Evolutionary conservation across 352 stramenopile genomes (phyloP).

Genomic region (Achlya hypogyna): DNA sequence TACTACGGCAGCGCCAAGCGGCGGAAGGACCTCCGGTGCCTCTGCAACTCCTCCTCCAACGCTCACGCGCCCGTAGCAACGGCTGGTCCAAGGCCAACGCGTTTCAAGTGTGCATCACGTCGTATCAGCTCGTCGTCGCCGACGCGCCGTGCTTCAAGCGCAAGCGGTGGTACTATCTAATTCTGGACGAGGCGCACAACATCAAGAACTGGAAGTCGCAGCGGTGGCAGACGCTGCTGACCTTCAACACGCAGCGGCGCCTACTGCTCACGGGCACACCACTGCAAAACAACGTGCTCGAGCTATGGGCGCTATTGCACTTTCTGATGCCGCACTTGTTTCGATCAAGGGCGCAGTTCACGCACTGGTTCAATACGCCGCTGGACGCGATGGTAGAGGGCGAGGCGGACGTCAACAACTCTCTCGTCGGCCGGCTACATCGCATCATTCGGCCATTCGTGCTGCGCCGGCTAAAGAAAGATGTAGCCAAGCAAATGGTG

Average conservation of each 20-base stretch:
- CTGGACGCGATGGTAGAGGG: conserved; percentile 82
- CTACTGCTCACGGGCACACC: conserved; percentile 82
- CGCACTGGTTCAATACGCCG: conserved; percentile 97
- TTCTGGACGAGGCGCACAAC: conserved; percentile 98
- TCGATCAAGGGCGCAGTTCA: conserved; percentile 89
- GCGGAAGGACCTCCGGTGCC: conserved; percentile 76
- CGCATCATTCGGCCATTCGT: conserved; percentile 98
- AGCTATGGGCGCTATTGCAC: conserved; percentile 97
- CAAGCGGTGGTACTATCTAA: conserved; percentile 99
- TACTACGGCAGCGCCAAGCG: conserved; percentile 97
- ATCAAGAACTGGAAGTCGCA: conserved; percentile 99
- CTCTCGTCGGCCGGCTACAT: conserved; percentile 91
- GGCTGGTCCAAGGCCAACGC: conserved; percentile 96
- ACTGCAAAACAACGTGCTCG: conserved; percentile 96
- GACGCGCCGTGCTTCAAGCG: conserved; percentile 96
- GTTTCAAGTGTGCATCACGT: conserved; percentile 98
- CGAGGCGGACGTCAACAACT: conserved; percentile 69
- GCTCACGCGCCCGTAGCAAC: conserved; percentile 19
- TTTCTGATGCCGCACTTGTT: conserved; percentile 99
- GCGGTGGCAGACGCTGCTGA: conserved; percentile 97
- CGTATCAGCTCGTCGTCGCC: conserved; percentile 97
- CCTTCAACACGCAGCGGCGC: conserved; percentile 92
- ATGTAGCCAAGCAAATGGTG: conserved; percentile 94
- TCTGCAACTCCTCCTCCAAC: background rate
- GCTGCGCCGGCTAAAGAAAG: conserved; percentile 94